phyloP scores from a whole-genome alignment of 225 moss, liverwort and hornwort genomes.

The Antitrichia curtipendula region DNA sequence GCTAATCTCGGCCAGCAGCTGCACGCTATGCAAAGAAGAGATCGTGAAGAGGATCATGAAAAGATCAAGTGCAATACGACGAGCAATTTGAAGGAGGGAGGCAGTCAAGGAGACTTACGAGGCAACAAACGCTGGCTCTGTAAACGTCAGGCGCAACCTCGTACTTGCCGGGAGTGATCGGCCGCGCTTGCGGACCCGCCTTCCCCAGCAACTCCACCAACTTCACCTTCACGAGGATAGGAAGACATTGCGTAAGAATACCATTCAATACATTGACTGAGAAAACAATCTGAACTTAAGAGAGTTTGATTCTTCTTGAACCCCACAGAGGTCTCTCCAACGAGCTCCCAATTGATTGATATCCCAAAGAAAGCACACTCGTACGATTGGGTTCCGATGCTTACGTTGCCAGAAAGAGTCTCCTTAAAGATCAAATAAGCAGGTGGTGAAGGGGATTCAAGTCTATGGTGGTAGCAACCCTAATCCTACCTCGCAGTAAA shows the following conservation, averaged over 20 bases:
- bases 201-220: conserved; percentile 25
- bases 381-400: too few relatives aligned
- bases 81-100: not conserved
- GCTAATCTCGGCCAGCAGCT: conserved; percentile 34
- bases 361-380: not conserved
- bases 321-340: not conserved
- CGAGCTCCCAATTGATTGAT: not conserved
- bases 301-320: too few relatives aligned
- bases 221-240: conserved; percentile 12
- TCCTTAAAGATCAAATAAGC: not conserved
- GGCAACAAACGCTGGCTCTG: conserved; percentile 30
- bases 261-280: not conserved
- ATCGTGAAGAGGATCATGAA: not conserved
- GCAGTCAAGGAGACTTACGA: conserved; percentile 1
- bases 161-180: conserved; percentile 9
- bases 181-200: not conserved
- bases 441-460: not conserved
- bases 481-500: conserved; percentile 24
- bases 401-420: not conserved
- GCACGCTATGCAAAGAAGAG: not conserved
- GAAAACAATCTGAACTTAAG: not conserved
- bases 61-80: not conserved
- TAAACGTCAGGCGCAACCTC: conserved; percentile 16
- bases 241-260: too few relatives aligned
- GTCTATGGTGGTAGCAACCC: not conserved